Percentiles rank a stretch among this genome's conserved stretches.
These are phyloP conservation scores for Magnusiomyces paraingens DNA, from an alignment of 1,139 yeast species.

Conservation along the genomic window DNA sequence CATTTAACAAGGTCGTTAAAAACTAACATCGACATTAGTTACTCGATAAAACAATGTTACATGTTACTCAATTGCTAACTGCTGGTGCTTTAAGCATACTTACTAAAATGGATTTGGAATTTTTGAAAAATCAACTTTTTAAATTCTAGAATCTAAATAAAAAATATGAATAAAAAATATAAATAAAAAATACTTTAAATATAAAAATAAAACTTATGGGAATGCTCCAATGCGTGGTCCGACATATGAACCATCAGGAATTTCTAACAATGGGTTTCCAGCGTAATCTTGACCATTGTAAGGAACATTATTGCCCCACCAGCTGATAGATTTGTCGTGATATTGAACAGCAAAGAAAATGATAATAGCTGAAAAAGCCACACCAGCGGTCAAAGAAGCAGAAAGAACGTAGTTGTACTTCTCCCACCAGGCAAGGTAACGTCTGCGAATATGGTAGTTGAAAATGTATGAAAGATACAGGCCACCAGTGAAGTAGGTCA, in stretches of 20 bases:
- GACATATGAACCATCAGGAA: conserved; percentile 3
- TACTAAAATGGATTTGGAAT: no score
- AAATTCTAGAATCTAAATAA: background rate
- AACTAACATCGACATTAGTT: no score
- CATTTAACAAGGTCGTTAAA: no score
- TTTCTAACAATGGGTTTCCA: conserved; percentile 13
- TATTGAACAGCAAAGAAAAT: conserved; percentile 53
- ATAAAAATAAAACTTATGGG: background rate
- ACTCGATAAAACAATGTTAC: no score
- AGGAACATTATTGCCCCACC: conserved; percentile 58
- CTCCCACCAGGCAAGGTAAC: conserved; percentile 54
- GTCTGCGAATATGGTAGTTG: conserved; percentile 47
- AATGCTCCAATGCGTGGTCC: no score
- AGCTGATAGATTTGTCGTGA: conserved; percentile 33
- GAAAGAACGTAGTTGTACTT: conserved; percentile 56
- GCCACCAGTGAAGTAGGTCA: conserved; percentile 38
- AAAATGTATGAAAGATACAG: conserved; percentile 45
- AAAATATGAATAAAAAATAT: no score
- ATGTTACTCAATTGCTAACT: no score
- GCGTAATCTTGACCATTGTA: conserved; percentile 33
- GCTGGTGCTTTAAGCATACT: no score
- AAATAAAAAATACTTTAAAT: background rate
- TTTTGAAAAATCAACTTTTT: no score
- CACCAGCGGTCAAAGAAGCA: conserved; percentile 54
- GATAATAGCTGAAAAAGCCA: conserved; percentile 33